Conservation (phyloP, 805 yeast genomes). For the Saccharomycopsis synnaedendra region DNA sequence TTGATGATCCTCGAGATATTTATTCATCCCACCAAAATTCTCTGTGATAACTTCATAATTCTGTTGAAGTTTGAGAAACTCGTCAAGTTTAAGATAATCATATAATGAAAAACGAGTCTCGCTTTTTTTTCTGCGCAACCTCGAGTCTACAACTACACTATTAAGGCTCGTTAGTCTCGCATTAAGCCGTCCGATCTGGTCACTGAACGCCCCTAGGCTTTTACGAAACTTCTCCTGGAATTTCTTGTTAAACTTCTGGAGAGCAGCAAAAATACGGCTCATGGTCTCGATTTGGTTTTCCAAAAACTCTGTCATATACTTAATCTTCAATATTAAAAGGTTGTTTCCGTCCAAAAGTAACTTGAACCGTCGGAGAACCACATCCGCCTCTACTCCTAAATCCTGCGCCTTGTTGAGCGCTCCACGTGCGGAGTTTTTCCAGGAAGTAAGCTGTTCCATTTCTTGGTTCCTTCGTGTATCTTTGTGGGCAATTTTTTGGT, state of each 20-base stretch:
- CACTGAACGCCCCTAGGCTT: conserved; percentile 6
- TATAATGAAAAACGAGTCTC: conserved; percentile 6
- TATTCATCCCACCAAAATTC: background rate
- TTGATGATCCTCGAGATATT: conserved; percentile 10
- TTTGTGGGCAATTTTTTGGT: too few relatives aligned
- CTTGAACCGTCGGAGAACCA: conserved; percentile 8
- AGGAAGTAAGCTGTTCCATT: conserved; percentile 2
- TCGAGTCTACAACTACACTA: conserved; percentile 5
- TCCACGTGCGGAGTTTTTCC: conserved; percentile 3
- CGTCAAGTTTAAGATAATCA: conserved; percentile 14
- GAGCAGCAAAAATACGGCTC: conserved; percentile 8
- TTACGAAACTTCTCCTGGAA: conserved; percentile 9
- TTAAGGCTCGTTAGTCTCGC: conserved; percentile 9
- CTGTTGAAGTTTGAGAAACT: conserved; percentile 14
- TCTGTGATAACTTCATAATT: conserved; percentile 12
- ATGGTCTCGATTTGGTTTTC: conserved; percentile 13
- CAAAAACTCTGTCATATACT: conserved; percentile 14
- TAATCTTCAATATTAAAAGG: conserved; percentile 12
- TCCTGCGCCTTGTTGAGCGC: conserved; percentile 13
- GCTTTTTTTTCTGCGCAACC: background rate
- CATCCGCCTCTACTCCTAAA: conserved; percentile 10
- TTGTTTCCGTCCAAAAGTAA: conserved; percentile 12
- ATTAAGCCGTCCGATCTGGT: conserved; percentile 7
- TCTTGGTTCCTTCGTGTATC: background rate
- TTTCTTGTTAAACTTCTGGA: conserved; percentile 7